phyloP scores from a whole-genome alignment of 2,329 filamentous ascomycete genomes.

The Fusarium sp. region DNA sequence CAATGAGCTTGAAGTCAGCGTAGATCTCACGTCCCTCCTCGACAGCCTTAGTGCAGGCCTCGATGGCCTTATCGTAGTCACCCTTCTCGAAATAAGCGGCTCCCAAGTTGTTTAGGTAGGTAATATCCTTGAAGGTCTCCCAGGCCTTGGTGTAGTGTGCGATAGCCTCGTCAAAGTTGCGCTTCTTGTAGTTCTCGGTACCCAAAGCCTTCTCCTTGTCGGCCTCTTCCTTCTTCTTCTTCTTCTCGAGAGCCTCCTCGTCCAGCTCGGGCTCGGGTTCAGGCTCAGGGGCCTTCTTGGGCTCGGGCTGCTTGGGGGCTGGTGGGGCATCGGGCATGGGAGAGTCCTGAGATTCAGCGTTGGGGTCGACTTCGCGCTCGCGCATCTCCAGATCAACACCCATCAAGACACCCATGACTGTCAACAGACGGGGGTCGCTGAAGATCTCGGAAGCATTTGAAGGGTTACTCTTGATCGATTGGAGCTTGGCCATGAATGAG shows the following conservation, averaged over 20 bases:
- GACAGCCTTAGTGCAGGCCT: constrained; percentile 86
- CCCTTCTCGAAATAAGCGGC: constrained; percentile 97
- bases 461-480: constrained; percentile 83
- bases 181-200: constrained; percentile 98
- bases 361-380: constrained; percentile 48
- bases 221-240: constrained; percentile 90
- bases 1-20: constrained; percentile 97
- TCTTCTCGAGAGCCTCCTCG: constrained; percentile 84
- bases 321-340: constrained; percentile 77
- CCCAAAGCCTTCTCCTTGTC: constrained; percentile 95
- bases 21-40: constrained; percentile 89
- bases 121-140: constrained; percentile 95
- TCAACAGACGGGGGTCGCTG: constrained; percentile 89
- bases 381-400: constrained; percentile 84
- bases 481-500: constrained; percentile 89
- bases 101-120: constrained; percentile 95
- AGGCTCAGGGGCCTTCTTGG: constrained; percentile 67
- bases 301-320: constrained; percentile 52
- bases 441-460: constrained; percentile 82
- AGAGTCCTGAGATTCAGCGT: constrained; percentile 64
- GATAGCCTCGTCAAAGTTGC: constrained; percentile 94
- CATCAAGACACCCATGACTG: constrained; percentile 92
- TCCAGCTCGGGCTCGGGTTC: constrained; percentile 78
- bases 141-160: constrained; percentile 94
- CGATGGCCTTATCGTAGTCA: constrained; percentile 88